A percentile compares a stretch with the other conserved stretches of the same genome.
phyloP scores from a whole-genome alignment of 2,329 filamentous ascomycete species.

The Talaromyces rugulosus region DNA sequence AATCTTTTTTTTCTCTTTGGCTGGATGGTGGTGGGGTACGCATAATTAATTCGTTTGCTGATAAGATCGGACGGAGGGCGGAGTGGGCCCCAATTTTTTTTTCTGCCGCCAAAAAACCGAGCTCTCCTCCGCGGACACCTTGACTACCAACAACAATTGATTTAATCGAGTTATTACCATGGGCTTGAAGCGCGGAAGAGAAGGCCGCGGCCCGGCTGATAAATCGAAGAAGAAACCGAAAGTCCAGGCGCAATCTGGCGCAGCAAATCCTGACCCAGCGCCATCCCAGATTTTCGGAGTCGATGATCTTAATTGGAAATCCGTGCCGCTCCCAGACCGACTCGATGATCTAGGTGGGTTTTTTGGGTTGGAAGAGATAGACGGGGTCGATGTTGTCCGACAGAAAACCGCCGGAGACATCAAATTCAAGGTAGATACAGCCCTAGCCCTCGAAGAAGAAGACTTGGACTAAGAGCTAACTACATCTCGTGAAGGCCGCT shows the following conservation, averaged over 20 bases:
- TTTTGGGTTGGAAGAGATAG: constrained; percentile 84
- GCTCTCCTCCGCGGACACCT: constrained; percentile 18
- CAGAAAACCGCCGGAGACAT: constrained; percentile 51
- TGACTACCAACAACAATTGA: background rate
- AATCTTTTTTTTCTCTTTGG: background rate
- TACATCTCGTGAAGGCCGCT: constrained; percentile 20
- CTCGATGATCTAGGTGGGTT: constrained; percentile 91
- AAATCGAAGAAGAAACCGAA: constrained; percentile 36
- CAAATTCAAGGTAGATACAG: constrained; percentile 36
- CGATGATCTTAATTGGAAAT: constrained; percentile 58
- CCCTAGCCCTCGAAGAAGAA: background rate
- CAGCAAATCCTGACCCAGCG: constrained; percentile 12
- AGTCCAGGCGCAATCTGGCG: constrained; percentile 16
- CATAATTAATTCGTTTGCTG: constrained; percentile 6
- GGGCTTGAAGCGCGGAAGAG: constrained; percentile 34
- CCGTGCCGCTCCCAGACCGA: constrained; percentile 67
- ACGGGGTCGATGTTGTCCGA: constrained; percentile 80
- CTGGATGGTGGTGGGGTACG: constrained; percentile 5
- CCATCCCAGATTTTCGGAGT: constrained; percentile 32
- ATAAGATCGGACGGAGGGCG: constrained; percentile 11
- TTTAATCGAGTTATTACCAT: constrained; percentile 18
- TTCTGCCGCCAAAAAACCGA: constrained; percentile 17
- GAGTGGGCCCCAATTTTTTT: constrained; percentile 29
- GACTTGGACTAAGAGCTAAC: constrained; percentile 6
- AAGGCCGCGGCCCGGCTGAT: constrained; percentile 23